Base-by-base conservation (phyloP, 106 monocot species). In the Allium fistulosum region DNA sequence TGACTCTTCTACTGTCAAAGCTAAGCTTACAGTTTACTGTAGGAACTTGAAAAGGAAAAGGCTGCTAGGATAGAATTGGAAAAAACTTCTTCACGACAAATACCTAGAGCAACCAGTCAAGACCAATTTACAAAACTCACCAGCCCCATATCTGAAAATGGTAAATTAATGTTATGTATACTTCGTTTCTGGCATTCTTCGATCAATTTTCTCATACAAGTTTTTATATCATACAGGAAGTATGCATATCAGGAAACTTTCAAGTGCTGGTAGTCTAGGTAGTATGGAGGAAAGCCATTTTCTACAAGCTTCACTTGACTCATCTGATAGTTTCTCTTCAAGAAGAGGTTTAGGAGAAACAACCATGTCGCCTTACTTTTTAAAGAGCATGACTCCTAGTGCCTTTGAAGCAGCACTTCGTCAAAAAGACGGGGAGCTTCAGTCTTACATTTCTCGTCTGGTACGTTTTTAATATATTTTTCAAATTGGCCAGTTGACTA, bases 351-450 rank as follows among this genome's bases (percentile, higher is more conserved):
- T 82, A 80, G 74, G 79, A 9, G 97, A 97, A 57, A 52, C 61
- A 60, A 80, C 62, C 14, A 73, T 89, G 11, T 84, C 91, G 4
- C 80, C 84, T 60, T 92, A 92, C 75, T 97, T 80, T 68, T 67
- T 92, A 46, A 92, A 90, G 72, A 97, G 86, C 83, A 87, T 97
- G 97, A 92, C 97, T 9, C 92, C 92, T 58, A 92, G 84, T 77
- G 74, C 89, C 57, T 97, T 89, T 77, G 97, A 97, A 79, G 88
- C 87, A 17, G 78, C 86, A 53, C 89, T 97, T 66, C 88, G 97
- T 26, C 92, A 97, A 37, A 97, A 92, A 70, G 97, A 97, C 75
- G 92, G 92, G 61, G 97, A 97, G 71, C 80, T 97, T n/a, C 76
- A 84, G 49, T 97, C 97, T 66, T 97, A 92, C 72, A 74, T 89